Conservation (phyloP, 1,284 basidiomycete genomes). For the Trichosporon sp. region DNA sequence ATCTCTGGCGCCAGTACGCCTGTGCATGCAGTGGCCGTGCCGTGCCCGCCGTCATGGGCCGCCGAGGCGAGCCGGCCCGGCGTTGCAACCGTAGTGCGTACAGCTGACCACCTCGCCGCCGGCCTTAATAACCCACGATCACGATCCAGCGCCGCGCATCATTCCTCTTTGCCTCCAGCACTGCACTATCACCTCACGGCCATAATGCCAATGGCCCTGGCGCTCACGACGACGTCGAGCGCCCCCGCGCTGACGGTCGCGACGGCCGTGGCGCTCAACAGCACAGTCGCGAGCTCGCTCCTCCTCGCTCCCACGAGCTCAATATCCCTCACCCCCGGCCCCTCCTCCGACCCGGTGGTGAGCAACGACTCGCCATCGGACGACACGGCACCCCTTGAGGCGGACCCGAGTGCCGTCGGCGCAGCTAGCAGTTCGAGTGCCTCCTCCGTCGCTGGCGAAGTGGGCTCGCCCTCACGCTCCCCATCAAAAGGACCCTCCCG, state of each 20-base stretch:
- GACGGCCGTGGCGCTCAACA: neutral
- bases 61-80: neutral
- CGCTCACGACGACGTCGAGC: constrained; percentile 5
- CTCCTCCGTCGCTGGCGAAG: too few species aligned
- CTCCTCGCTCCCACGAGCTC: neutral
- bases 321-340: neutral
- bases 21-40: neutral
- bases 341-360: neutral
- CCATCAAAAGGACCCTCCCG: neutral
- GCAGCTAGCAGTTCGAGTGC: neutral
- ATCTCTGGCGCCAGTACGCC: neutral
- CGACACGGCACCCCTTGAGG: neutral
- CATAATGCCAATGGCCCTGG: constrained; percentile 1
- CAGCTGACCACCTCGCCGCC: neutral
- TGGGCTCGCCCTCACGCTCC: neutral
- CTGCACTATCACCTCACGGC: neutral
- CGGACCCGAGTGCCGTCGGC: neutral
- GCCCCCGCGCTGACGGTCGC: neutral
- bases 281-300: neutral
- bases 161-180: neutral
- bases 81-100: neutral
- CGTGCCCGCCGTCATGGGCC: neutral
- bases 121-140: neutral
- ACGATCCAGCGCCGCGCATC: neutral
- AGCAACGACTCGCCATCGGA: neutral